phyloP scores from a whole-genome alignment of 2,329 filamentous ascomycete genomes.

The Ophiostoma quercus region DNA sequence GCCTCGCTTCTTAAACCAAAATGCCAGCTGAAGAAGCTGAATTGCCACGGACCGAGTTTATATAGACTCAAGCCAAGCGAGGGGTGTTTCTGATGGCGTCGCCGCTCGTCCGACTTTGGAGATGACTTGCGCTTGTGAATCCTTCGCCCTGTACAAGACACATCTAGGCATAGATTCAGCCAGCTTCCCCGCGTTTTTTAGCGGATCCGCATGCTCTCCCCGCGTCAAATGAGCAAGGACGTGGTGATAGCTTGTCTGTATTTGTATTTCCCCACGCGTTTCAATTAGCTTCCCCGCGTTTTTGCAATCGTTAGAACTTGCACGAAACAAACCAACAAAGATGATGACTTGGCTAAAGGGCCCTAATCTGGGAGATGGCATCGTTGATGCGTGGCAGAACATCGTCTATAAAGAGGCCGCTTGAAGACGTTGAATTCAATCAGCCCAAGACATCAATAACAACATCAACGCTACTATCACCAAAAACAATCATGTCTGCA shows the following conservation, averaged over 20 bases:
- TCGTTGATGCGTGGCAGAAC: background rate
- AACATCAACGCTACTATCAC: background rate
- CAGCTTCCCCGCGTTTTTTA: conserved; percentile 2
- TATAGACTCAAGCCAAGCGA: background rate
- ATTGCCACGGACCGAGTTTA: conserved; percentile 11
- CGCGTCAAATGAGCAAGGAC: background rate
- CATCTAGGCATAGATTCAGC: background rate
- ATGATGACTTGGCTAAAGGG: background rate
- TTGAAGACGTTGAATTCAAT: background rate
- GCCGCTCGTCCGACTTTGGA: conserved; percentile 8
- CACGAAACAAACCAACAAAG: background rate
- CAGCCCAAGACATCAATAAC: background rate
- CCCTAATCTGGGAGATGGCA: background rate
- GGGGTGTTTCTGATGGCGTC: background rate
- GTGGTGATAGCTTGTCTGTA: background rate
- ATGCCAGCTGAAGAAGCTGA: background rate
- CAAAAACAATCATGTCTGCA: background rate
- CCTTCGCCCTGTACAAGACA: background rate
- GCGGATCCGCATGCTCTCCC: background rate
- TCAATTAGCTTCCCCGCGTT: conserved; percentile 1
- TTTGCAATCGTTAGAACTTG: background rate
- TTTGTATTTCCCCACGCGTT: background rate
- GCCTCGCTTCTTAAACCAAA: background rate
- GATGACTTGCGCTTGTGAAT: background rate
- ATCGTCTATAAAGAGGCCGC: background rate